Base-by-base conservation (phyloP, 2,329 filamentous ascomycete genomes). In the Daldinia sp. region DNA sequence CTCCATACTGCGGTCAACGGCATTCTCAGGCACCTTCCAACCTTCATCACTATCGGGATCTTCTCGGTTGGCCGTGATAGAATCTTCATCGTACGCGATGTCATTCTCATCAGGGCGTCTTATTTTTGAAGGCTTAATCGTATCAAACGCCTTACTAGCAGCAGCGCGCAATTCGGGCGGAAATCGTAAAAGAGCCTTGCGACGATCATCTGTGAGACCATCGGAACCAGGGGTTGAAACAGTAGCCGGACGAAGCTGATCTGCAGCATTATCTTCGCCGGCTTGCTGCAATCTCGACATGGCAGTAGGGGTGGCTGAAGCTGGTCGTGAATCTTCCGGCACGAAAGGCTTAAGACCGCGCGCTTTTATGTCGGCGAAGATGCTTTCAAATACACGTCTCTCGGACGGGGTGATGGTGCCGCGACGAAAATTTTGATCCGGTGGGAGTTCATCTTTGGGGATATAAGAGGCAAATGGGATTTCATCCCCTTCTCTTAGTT, bases 341-440 rank as follows among this genome's bases (percentile, higher is more conserved):
- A 65, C 3, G 33, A 60, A 68, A 35, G 76, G 70, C 46, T 72
- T 67, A n/a, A 79, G 72, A 35, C 74, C 76, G 37, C 78, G 75
- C 9, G 77, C 78, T 53, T 86, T 85, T 50, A 90, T 90, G 59
- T 88, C 83, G 58, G 84, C 81, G 72, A 91, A 91, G 58, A 90
- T 86, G 57, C 83, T 81, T 30, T 85, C 82, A 66, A 87, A 87
- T 7, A 82, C 76, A 6, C 79, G 73, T 6, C 80, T 79, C 74
- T 91, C 89, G 0, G 80, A 75, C 0, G 85, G 84, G 0, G 89
- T 91, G 55, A 90, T 88, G 4, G 88, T 90, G 3, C 76, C 71
- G 0, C 63, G 68, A 9, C 61, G 54, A 7, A 83, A 48, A 3
- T 83, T 60, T 1, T 74, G 67, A 3, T 73, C 65, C 20, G 72